phyloP scores from a whole-genome alignment of 345 rosid genomes.

The Brassica incana region DNA sequence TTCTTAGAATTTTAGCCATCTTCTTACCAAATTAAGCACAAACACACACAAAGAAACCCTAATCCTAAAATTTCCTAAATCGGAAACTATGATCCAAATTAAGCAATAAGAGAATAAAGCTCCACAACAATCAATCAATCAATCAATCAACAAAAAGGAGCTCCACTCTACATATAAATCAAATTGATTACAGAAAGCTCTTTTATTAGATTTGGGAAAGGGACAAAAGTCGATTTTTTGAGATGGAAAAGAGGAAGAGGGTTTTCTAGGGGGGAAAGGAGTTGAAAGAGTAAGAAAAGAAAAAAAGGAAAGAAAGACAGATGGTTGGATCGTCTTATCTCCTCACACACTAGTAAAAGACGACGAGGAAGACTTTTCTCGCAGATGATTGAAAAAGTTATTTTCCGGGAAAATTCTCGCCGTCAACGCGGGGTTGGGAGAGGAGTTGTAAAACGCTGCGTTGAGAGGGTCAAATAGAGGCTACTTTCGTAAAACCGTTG shows the following conservation, averaged over 20 bases:
- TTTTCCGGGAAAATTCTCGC: constrained; percentile 38
- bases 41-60: not conserved
- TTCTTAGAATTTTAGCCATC: constrained; percentile 59
- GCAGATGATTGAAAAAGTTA: not conserved
- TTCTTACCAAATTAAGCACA: not conserved
- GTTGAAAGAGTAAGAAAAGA: constrained; percentile 14
- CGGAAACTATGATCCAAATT: not conserved
- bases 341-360: constrained; percentile 11
- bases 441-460: constrained; percentile 32
- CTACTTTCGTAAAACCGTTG: constrained; percentile 8
- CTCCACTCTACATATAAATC: constrained; percentile 1
- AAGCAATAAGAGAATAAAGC: not conserved
- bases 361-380: constrained; percentile 21
- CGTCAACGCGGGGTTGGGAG: constrained; percentile 36
- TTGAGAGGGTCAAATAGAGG: constrained; percentile 33
- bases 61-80: constrained; percentile 11
- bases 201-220: constrained; percentile 6
- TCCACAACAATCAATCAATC: not conserved
- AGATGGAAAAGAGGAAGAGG: not conserved
- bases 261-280: not conserved
- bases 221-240: not conserved
- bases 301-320: constrained; percentile 1
- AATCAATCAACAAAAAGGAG: not conserved
- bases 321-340: constrained; percentile 24
- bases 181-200: constrained; percentile 7